Base-by-base conservation (phyloP, 2,329 filamentous ascomycete species). In the Fusarium sp. region DNA sequence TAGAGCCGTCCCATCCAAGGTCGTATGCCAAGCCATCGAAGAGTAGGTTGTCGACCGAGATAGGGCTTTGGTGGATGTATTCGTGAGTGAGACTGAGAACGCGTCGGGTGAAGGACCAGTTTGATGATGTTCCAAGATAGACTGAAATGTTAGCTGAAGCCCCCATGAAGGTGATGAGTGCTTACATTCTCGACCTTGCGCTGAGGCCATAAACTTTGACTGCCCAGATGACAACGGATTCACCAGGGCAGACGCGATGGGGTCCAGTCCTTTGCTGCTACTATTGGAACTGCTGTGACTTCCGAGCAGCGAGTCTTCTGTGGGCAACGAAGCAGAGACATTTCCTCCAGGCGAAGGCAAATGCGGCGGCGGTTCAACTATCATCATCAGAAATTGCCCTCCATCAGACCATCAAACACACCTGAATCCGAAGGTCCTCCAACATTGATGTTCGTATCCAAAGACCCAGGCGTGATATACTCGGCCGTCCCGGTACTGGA, bases 111-210 rank as follows among this genome's bases (percentile, higher is more conserved):
- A 88, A 89, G 0, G 86, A 86, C 87, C 87, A 89, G 50, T 87
- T 89, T 3, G 87, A 89, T 0, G 86, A 88, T 4, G 85, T 86
- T 3, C 86, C 87, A 13, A 89, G 80, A 63, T 88, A 88, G 60
- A 82, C 86, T 87, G 25, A 0, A 5, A n/a, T 14, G 47, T 76
- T 6, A 75, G 62, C 27, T 13, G 7, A 14, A 8, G 3, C 10
- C 15, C 1, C 3, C 0, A 3, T 5, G 6, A 4, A 15, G 3
- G 18, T 12, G 12, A 22, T 20, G 17, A 4, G 10, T 7, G 18
- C 84, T 72, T 72, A 86, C 84, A 85, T 52, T 80, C 81, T 66
- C 81, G 77, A 13, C 84, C 84, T 54, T 81, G 81, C 1, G 79
- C 77, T 0, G 83, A 81, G 4, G 79, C 78, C 78, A 84, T 83